These are phyloP conservation scores for Xylaria bambusicola DNA, from an alignment of 495 filamentous ascomycete genomes.

Conservation along the genomic window DNA sequence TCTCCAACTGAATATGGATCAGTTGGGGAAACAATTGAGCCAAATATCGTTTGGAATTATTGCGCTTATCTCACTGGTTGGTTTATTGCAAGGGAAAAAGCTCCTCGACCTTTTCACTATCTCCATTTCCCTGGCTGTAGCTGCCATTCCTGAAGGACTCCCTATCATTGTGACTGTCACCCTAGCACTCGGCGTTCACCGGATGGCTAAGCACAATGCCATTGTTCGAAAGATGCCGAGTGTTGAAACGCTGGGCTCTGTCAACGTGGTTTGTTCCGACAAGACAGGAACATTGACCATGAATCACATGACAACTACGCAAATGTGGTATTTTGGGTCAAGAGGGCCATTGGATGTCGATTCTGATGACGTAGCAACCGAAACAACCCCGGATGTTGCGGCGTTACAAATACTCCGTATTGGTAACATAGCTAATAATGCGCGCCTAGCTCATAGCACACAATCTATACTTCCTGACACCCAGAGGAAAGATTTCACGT, in stretches of 20 bases:
- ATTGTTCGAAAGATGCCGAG: conserved; percentile 95
- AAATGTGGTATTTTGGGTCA: conserved; percentile 89
- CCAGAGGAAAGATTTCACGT: conserved; percentile 58
- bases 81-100: conserved; percentile 83
- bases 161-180: conserved; percentile 99
- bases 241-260: conserved; percentile 95
- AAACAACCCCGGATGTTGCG: conserved; percentile 66
- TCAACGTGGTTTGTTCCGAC: conserved; percentile 98
- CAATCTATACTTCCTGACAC: conserved; percentile 78
- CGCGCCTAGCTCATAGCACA: conserved; percentile 71
- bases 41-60: conserved; percentile 96
- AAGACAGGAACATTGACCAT: conserved; percentile 95
- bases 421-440: conserved; percentile 96
- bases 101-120: conserved; percentile 97
- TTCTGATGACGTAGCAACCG: conserved; percentile 62
- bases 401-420: conserved; percentile 79
- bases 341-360: conserved; percentile 71
- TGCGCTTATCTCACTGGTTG: conserved; percentile 83
- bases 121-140: conserved; percentile 93
- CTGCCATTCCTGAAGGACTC: conserved; percentile 94
- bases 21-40: conserved; percentile 88
- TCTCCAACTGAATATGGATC: conserved; percentile 94
- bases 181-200: conserved; percentile 86
- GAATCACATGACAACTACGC: conserved; percentile 98
- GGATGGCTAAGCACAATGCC: conserved; percentile 90